Percentiles rank a stretch among this genome's conserved stretches.
phyloP scores from a whole-genome alignment of 2,329 filamentous ascomycete species.

The Claviceps monticola region DNA sequence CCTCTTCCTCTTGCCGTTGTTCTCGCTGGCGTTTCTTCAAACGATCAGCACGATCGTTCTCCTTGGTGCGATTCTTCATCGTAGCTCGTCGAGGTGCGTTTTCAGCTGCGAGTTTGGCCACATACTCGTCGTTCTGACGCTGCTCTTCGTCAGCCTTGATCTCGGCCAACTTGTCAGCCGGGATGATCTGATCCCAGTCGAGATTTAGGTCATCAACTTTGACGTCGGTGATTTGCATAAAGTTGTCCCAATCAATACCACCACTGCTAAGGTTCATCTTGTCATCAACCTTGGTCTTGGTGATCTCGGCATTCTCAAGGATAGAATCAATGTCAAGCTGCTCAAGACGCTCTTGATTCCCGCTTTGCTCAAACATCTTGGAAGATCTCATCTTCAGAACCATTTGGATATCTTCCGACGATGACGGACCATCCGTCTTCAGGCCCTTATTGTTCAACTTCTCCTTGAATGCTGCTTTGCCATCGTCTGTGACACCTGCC shows the following conservation, averaged over 20 bases:
- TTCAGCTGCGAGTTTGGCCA: slow-evolving; percentile 69
- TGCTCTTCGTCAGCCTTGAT: slow-evolving; percentile 84
- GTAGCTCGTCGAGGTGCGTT: slow-evolving; percentile 66
- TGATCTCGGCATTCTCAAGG: slow-evolving; percentile 90
- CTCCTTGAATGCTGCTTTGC: slow-evolving; percentile 61
- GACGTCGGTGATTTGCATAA: slow-evolving; percentile 95
- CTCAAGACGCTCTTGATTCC: slow-evolving; percentile 91
- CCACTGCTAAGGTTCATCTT: slow-evolving; percentile 86
- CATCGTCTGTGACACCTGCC: slow-evolving; percentile 89
- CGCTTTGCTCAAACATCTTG: slow-evolving; percentile 96
- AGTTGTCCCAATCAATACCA: slow-evolving; percentile 74
- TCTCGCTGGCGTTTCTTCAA: slow-evolving; percentile 54
- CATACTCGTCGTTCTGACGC: slow-evolving; percentile 68
- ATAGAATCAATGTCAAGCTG: slow-evolving; percentile 97
- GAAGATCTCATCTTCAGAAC: slow-evolving; percentile 97
- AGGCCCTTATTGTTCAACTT: slow-evolving; percentile 66
- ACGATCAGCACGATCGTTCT: slow-evolving; percentile 51
- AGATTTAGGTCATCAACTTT: slow-evolving; percentile 72
- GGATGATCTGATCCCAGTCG: slow-evolving; percentile 97
- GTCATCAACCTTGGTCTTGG: slow-evolving; percentile 89
- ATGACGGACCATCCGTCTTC: slow-evolving; percentile 69
- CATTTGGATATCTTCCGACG: slow-evolving; percentile 86
- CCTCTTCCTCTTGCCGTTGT: slow-evolving; percentile 54
- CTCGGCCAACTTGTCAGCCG: slow-evolving; percentile 76
- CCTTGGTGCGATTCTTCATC: slow-evolving; percentile 41